Evolutionary conservation across 768 basidiomycete genomes (phyloP).

Genomic region (Chalciporus sphaerocephalus): DNA sequence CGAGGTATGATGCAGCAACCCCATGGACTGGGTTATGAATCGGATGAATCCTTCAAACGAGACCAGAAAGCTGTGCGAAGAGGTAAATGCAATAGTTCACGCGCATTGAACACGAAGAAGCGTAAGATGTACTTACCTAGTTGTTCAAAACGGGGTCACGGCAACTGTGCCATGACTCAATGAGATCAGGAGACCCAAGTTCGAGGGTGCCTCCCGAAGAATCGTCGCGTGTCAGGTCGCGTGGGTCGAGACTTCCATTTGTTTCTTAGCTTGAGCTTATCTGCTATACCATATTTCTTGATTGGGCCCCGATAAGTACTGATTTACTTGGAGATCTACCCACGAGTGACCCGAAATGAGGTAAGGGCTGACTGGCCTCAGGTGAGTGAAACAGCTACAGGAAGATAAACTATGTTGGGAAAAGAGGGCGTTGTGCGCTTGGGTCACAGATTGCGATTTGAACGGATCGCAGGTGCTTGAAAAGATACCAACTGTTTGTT

Average conservation of each 20-base stretch:
- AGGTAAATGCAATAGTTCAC: neutral
- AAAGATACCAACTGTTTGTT: neutral
- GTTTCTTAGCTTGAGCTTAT: too few species aligned
- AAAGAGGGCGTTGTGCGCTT: neutral
- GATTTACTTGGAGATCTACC: neutral
- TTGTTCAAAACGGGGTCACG: neutral
- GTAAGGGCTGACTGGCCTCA: too few species aligned
- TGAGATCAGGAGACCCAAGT: too few species aligned
- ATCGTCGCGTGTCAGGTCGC: too few species aligned
- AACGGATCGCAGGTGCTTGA: neutral
- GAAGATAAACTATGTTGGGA: neutral
- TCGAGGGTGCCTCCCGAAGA: too few species aligned
- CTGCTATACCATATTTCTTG: too few species aligned
- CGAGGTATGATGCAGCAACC: neutral
- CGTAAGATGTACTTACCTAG: neutral
- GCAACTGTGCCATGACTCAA: neutral
- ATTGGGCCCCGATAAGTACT: neutral
- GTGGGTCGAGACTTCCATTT: neutral
- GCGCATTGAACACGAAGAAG: too few species aligned
- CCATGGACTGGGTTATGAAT: neutral
- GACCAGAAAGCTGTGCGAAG: neutral
- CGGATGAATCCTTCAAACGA: constrained; percentile 1
- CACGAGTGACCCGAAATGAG: neutral
- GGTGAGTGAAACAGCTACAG: neutral
- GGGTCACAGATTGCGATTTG: neutral